A percentile compares a stretch with the other conserved stretches of the same genome.
These are phyloP conservation scores for Trichocomaceae sp. DNA, from an alignment of 2,329 filamentous ascomycete species.

Conservation along the genomic window DNA sequence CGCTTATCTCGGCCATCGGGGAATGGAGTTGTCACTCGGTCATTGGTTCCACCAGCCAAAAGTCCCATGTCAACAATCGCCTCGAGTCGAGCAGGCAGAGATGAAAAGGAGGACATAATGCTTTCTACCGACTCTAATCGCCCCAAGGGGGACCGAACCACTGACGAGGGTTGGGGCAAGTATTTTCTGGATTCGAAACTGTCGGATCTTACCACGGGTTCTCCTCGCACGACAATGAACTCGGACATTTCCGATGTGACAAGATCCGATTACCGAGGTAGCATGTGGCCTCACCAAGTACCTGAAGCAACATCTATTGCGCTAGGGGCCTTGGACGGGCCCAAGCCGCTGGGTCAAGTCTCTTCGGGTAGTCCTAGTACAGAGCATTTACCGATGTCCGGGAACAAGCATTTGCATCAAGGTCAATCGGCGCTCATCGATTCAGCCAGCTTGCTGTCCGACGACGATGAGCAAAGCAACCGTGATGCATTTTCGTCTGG, in stretches of 20 bases:
- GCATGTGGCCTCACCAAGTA: conserved; percentile 33
- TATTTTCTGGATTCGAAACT: conserved; percentile 40
- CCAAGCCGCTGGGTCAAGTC: conserved; percentile 36
- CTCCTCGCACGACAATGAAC: conserved; percentile 21
- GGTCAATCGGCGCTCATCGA: conserved; percentile 39
- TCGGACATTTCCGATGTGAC: conserved; percentile 25
- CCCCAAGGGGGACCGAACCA: conserved; percentile 33
- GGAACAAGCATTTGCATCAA: conserved; percentile 31
- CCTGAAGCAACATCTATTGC: conserved; percentile 7
- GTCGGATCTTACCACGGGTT: conserved; percentile 21
- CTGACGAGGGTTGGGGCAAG: conserved; percentile 44
- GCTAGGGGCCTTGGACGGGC: conserved; percentile 25
- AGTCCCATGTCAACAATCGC: conserved; percentile 27
- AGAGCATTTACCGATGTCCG: conserved; percentile 25
- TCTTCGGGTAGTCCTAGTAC: conserved; percentile 39
- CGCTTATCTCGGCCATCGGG: conserved; percentile 22
- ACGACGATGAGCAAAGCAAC: conserved; percentile 25
- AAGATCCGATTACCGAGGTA: conserved; percentile 33
- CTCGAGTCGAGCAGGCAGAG: conserved; percentile 21
- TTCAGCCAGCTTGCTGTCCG: conserved; percentile 34
- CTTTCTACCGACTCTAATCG: conserved; percentile 14
- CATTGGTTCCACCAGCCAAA: conserved; percentile 15
- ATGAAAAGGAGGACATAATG: conserved; percentile 19
- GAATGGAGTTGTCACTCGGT: conserved; percentile 1
- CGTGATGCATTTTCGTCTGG: conserved; percentile 24